These are phyloP conservation scores for Calonectria pseudoturangicola DNA, from an alignment of 2,329 filamentous ascomycete species.

Conservation along the genomic window DNA sequence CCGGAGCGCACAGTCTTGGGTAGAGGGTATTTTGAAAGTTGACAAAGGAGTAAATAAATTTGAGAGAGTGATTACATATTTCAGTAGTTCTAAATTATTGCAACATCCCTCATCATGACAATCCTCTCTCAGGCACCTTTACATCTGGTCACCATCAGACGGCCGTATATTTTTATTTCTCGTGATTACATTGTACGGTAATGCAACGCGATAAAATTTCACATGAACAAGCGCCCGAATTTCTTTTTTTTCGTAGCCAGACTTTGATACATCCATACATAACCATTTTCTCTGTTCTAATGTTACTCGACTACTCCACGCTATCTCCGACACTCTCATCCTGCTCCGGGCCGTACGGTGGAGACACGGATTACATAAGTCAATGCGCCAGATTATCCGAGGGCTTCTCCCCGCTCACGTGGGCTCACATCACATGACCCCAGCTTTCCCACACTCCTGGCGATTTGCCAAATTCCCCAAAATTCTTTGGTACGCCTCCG, in stretches of 20 bases:
- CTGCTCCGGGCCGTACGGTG: neutral
- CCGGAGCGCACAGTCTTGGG: too few species aligned
- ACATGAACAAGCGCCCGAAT: neutral
- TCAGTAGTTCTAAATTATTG: neutral
- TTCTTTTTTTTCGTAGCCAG: neutral
- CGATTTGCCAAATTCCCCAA: constrained; percentile 61
- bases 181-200: too few species aligned
- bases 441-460: constrained; percentile 61
- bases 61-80: too few species aligned
- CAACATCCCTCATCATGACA: neutral
- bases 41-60: too few species aligned
- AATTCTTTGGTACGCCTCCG: constrained; percentile 55
- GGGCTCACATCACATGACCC: constrained; percentile 52
- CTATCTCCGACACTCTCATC: neutral
- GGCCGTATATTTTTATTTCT: neutral
- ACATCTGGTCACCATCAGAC: neutral
- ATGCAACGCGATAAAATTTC: too few species aligned
- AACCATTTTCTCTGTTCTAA: neutral
- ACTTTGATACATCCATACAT: neutral
- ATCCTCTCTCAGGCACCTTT: neutral
- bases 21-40: too few species aligned
- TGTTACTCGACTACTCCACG: neutral
- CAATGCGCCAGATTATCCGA: constrained; percentile 55
- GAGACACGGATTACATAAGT: constrained; percentile 16
- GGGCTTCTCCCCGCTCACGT: constrained; percentile 61